Percentiles rank a stretch among this genome's conserved stretches.
phyloP scores from a whole-genome alignment of 1,139 yeast species.

The Scheffersomyces cryptocercus region DNA sequence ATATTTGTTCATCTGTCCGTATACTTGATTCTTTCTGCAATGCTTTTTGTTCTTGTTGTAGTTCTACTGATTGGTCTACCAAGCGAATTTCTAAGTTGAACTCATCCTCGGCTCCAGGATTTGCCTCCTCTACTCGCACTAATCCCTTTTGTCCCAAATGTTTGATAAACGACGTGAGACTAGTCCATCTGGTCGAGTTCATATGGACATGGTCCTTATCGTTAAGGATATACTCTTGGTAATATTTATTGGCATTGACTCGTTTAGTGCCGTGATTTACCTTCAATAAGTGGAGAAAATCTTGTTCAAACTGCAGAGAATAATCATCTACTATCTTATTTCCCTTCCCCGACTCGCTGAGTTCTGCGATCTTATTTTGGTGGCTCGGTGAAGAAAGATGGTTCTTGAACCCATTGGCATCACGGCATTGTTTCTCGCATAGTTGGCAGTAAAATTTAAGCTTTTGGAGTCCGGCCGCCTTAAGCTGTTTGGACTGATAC shows the following conservation, averaged over 20 bases:
- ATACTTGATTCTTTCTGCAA: constrained; percentile 16
- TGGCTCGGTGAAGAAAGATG: constrained; percentile 83
- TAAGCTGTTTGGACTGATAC: constrained; percentile 73
- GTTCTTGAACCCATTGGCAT: constrained; percentile 91
- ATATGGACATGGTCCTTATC: constrained; percentile 85
- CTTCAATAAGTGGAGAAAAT: constrained; percentile 64
- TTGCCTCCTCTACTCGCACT: constrained; percentile 50
- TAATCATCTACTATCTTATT: constrained; percentile 54
- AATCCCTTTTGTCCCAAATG: constrained; percentile 60
- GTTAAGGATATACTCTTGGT: constrained; percentile 78
- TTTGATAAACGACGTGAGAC: constrained; percentile 70
- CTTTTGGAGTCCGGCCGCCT: constrained; percentile 83
- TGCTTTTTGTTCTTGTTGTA: constrained; percentile 15
- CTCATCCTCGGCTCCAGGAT: constrained; percentile 42
- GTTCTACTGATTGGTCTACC: constrained; percentile 22
- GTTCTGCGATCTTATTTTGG: constrained; percentile 46
- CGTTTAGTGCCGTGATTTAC: constrained; percentile 79
- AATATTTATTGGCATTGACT: constrained; percentile 80
- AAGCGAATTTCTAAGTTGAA: constrained; percentile 36
- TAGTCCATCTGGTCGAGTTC: constrained; percentile 83
- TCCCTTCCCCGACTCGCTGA: constrained; percentile 40
- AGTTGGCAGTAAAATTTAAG: constrained; percentile 88
- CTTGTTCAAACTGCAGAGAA: constrained; percentile 59
- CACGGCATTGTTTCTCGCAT: constrained; percentile 91
- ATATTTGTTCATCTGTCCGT: constrained; percentile 18